Base-by-base conservation (phyloP, 495 filamentous ascomycete species). In the Lophium mytilinum region DNA sequence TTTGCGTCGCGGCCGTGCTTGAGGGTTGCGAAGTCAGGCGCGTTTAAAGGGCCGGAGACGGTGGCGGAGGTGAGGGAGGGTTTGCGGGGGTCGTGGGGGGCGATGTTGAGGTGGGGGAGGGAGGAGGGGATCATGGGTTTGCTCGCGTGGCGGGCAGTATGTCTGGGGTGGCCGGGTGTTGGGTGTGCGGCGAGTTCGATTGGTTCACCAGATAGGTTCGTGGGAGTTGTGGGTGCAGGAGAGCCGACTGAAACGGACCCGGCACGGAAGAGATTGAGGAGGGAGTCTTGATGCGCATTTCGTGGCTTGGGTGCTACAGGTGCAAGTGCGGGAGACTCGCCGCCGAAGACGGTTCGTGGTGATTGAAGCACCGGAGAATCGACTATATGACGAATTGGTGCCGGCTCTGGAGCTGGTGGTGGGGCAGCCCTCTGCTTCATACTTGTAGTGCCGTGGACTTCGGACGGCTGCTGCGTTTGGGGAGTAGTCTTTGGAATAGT, bases 1-100 rank as follows among this genome's bases (percentile, higher is more conserved):
- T 30, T n/a, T 0, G 17, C 14, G 60, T 50, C 21, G 47, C 62
- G 56, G 72, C 76, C 41, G 64, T 40, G 55, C 55, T 68, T 43
- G 60, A 66, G 50, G 12, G 66, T 68, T 6, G 78, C 75, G 60
- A 77, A 77, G 43, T 81, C 73, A 11, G 77, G 77, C 21, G 66
- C 70, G 50, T 76, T 76, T 37, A 80, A 60, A 3, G 78, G 78
- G 0, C 78, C 76, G 37, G 75, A 73, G 4, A 78, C 70, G n/a
- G 79, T 81, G 1, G 75, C 78, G 12, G 78, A 75, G 5, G 49
- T 63, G 15, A 45, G 40, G 34, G 34, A 39, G 57, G 37, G 57
- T 57, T 45, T 65, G 15, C 50, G 55, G 48, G 49, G 17, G n/a
- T 37, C 37, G 18, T 21, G 10, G 30, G 30, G 49, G 37, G 56